These are phyloP conservation scores for Candida peoriensis DNA, from an alignment of 805 yeast species.

Conservation along the genomic window DNA sequence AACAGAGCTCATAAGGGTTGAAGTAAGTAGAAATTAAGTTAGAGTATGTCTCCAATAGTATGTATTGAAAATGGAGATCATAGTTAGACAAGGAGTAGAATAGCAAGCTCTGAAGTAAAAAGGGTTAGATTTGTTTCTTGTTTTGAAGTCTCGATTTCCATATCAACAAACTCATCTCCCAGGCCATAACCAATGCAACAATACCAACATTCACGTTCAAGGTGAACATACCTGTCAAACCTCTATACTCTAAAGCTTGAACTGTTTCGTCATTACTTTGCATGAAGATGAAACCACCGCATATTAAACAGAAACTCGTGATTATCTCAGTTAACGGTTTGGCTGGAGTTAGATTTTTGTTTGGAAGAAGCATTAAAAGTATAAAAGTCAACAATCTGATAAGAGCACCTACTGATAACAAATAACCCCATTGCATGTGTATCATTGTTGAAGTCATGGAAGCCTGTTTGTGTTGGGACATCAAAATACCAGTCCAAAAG, in stretches of 20 bases:
- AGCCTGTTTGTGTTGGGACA: slow-evolving; percentile 93
- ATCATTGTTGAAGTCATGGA: slow-evolving; percentile 70
- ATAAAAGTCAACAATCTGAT: slow-evolving; percentile 65
- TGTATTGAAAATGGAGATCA: too few species aligned
- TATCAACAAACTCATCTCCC: slow-evolving; percentile 72
- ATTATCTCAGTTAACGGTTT: slow-evolving; percentile 86
- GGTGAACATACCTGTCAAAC: slow-evolving; percentile 85
- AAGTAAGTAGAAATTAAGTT: too few species aligned
- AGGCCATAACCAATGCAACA: slow-evolving; percentile 76
- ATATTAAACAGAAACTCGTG: slow-evolving; percentile 69
- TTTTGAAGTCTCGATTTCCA: slow-evolving; percentile 47
- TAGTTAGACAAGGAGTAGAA: too few species aligned
- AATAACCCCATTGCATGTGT: slow-evolving; percentile 90
- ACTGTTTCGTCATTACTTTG: slow-evolving; percentile 85
- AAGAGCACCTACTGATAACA: slow-evolving; percentile 77
- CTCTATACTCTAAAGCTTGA: slow-evolving; percentile 75
- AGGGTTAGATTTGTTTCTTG: slow-evolving; percentile 18
- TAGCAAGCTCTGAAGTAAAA: not conserved
- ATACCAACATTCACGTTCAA: slow-evolving; percentile 81
- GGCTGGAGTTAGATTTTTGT: slow-evolving; percentile 39
- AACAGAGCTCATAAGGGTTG: too few species aligned
- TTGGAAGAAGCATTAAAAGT: slow-evolving; percentile 43
- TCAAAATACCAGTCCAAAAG: slow-evolving; percentile 92
- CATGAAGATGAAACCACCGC: slow-evolving; percentile 92
- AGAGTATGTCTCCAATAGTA: too few species aligned